These are phyloP conservation scores for Passalora sequoiae DNA, from an alignment of 2,329 filamentous ascomycete species.

Conservation along the genomic window DNA sequence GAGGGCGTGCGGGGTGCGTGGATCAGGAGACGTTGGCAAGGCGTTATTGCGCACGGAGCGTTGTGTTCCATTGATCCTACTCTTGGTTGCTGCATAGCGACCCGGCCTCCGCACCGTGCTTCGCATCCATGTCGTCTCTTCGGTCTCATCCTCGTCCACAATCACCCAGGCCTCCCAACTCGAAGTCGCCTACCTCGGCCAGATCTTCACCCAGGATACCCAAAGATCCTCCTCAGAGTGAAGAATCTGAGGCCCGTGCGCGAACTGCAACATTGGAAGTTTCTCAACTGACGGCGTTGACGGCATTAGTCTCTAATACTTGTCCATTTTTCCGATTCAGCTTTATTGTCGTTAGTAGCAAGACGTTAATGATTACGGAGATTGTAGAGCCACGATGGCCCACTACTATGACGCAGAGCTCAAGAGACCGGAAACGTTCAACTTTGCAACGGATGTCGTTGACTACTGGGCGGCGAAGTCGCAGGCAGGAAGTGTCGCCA, in stretches of 20 bases:
- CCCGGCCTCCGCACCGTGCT: not conserved
- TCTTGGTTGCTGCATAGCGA: not conserved
- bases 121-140: slow-evolving; percentile 3
- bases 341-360: slow-evolving; percentile 3
- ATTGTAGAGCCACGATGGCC: slow-evolving; percentile 18
- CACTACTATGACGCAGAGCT: slow-evolving; percentile 25
- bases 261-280: slow-evolving; percentile 4
- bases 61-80: not conserved
- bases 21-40: not conserved
- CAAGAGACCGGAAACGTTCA: slow-evolving; percentile 32
- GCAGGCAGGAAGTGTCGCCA: too few species aligned
- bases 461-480: slow-evolving; percentile 36
- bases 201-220: not conserved
- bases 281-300: slow-evolving; percentile 1
- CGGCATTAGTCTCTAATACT: slow-evolving; percentile 1
- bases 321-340: slow-evolving; percentile 2
- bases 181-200: not conserved
- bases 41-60: not conserved
- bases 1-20: too few species aligned
- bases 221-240: not conserved
- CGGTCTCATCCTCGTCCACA: not conserved
- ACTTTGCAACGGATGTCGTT: slow-evolving; percentile 40
- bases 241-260: not conserved
- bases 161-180: not conserved
- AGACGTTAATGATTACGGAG: slow-evolving; percentile 4